Evolutionary conservation across 495 filamentous ascomycete species (phyloP), one percentile per base, ranked within the genome.

Genomic region (Sporormia fimetaria): DNA sequence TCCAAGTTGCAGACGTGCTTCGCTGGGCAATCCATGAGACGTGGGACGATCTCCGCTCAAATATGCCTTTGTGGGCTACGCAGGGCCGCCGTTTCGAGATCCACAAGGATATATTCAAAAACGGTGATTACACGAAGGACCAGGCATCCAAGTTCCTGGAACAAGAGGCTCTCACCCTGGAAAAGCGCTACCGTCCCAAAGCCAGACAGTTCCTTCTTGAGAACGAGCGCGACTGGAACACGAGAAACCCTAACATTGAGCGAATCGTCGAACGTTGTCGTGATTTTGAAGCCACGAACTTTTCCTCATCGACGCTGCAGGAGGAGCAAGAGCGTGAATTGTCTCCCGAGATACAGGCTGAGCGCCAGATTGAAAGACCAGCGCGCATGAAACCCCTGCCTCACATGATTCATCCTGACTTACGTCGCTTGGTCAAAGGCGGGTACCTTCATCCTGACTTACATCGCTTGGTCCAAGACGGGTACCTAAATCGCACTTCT

Each of bases 241-340:
- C 26, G 2, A 7, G 25, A 25, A 47, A 56, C 21, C 15, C 37
- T 5, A 40, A 57, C 24, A 28, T 63, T 12, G 29, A 49, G 2
- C 48, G 44, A 10, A 74, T 71, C 14, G 15, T 37, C 1, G 39
- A 54, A 2, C 59, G 64, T 11, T 75, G 69, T 42, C 26, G 37
- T 15, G 57, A 71, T 26, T 74, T 76, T 38, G 58, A 55, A 0
- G 51, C 60, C 4, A 20, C 56, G 0, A 36, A 61, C 6, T 43
- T 67, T 27, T 28, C 49, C 6, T 54, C 58, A 1, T 62, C 66
- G 0, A 54, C 58, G 0, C 59, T 81, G 2, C 63, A 78, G 10
- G 78, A 87, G 53, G 79, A 83, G 48, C 78, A 82, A 36, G 80
- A 84, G 53, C 66, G 79, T 0, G 77, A 86, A 47, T 62, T 83